Base-by-base conservation (phyloP, 495 filamentous ascomycete species). In the Lepidopterella palustris region DNA sequence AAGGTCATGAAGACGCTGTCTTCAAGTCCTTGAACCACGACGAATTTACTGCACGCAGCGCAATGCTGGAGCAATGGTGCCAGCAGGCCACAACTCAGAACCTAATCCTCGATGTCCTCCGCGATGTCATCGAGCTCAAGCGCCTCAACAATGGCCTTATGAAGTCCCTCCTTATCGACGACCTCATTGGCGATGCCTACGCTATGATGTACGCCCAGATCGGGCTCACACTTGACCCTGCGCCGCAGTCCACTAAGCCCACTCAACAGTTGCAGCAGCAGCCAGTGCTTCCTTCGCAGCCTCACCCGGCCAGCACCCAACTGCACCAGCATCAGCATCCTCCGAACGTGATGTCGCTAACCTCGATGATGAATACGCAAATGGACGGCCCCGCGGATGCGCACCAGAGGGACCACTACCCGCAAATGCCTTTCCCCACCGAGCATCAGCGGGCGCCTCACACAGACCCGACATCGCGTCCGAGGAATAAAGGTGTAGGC, bases 81-180 rank as follows among this genome's bases (percentile, higher is more conserved):
- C 71, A 82, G n/a, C 69, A 76, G 1, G 62, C 72, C 0, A 68
- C 71, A 1, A 76, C 74, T 8, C 67, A 67, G 21, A 73, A 80
- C 64, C 73, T 68, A 6, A 74, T 78, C 1, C 76, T 97, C 1
- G 87, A 87, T 61, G 80, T 90, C 4, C 77, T 99, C 32, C 83
- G 89, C 53, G 95, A 99, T 56, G 84, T 84, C 5, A 77, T 88
- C 49, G 92, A 97, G 67, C 74, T 97, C n/a, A 96, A 95, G 68
- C 92, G 89, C 63, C 79, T 92, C 40, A 96, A 96, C 70, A 83
- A 83, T 48, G 84, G 84, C 53, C 79, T 93, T 8, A 92, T 92
- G 84, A 95, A 92, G 68, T 82, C 85, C 4, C 81, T 84, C 1
- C 78, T 86, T 29, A 88, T 97, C 45, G 95, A 97, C 68, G 93